Evolutionary conservation across 2,329 filamentous ascomycete species (phyloP).

Genomic region (Curvularia sp.): DNA sequence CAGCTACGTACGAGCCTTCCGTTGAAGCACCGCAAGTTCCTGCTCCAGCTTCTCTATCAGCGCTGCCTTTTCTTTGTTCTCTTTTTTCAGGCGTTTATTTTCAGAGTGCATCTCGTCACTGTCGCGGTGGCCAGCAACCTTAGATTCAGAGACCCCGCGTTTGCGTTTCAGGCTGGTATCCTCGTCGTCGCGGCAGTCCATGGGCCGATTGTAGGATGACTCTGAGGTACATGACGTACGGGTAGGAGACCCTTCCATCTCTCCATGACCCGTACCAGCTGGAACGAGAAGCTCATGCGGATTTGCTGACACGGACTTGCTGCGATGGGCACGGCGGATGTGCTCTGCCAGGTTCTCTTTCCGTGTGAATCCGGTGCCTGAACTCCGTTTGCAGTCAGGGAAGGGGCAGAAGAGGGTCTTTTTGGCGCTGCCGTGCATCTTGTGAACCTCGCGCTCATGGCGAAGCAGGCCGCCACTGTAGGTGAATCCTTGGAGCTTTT

Average conservation of each 20-base stretch:
- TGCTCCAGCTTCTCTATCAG: slow-evolving; percentile 46
- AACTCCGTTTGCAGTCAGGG: slow-evolving; percentile 84
- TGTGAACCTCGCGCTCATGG: slow-evolving; percentile 92
- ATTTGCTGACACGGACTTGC: slow-evolving; percentile 47
- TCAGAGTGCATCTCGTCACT: slow-evolving; percentile 49
- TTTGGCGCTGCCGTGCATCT: slow-evolving; percentile 85
- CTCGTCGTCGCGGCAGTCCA: slow-evolving; percentile 36
- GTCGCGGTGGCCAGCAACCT: slow-evolving; percentile 30
- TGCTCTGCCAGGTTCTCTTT: too few species aligned
- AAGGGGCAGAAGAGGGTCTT: slow-evolving; percentile 88
- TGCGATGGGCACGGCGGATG: slow-evolving; percentile 79
- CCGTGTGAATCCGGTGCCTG: slow-evolving; percentile 90
- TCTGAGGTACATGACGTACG: slow-evolving; percentile 33
- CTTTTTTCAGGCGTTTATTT: slow-evolving; percentile 50
- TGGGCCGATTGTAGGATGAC: slow-evolving; percentile 32
- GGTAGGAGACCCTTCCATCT: slow-evolving; percentile 30
- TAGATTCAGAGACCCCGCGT: slow-evolving; percentile 38
- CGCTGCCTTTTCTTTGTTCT: slow-evolving; percentile 53
- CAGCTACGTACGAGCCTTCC: slow-evolving; percentile 34
- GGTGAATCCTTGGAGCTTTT: slow-evolving; percentile 91
- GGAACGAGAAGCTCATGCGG: slow-evolving; percentile 44
- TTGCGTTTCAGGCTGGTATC: slow-evolving; percentile 44
- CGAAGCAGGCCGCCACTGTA: slow-evolving; percentile 89
- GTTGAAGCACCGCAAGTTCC: slow-evolving; percentile 45
- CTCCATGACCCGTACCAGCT: slow-evolving; percentile 25